Percentiles rank a stretch among this genome's conserved stretches.
phyloP scores from a whole-genome alignment of 225 moss, liverwort and hornwort genomes.

The Climacium dendroides region DNA sequence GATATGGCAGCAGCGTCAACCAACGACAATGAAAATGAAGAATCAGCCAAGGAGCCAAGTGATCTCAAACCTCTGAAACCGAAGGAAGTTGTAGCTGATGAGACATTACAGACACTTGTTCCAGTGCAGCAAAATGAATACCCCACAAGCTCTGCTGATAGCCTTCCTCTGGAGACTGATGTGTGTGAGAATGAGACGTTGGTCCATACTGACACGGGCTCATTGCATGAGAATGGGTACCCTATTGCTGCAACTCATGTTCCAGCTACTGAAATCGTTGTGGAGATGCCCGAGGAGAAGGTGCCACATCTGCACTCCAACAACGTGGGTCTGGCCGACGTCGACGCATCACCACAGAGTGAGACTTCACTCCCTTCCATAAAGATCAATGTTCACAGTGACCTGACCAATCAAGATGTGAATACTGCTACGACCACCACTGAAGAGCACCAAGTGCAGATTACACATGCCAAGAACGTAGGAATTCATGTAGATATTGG shows the following conservation, averaged over 20 bases:
- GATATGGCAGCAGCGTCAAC: neutral
- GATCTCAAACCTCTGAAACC: constrained; percentile 1
- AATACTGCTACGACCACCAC: neutral
- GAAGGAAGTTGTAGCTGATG: constrained; percentile 7
- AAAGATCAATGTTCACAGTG: neutral
- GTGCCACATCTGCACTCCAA: constrained; percentile 19
- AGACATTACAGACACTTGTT: neutral
- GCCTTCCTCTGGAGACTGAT: neutral
- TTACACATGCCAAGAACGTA: neutral
- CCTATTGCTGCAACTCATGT: neutral
- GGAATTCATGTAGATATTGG: constrained; percentile 3
- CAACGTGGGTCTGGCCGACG: constrained; percentile 30
- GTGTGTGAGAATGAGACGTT: neutral
- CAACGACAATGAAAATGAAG: constrained; percentile 4
- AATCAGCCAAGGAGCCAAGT: neutral
- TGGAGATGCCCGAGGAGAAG: constrained; percentile 12
- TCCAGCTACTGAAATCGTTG: neutral
- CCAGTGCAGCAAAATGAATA: neutral
- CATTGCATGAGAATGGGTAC: neutral
- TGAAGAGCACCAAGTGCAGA: neutral
- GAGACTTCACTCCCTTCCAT: neutral
- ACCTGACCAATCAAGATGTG: neutral
- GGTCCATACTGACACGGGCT: neutral
- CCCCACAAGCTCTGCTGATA: neutral
- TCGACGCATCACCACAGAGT: neutral